Percentiles rank a stretch among this genome's conserved stretches.
These are phyloP conservation scores for Boletus reticulatus DNA, from an alignment of 768 basidiomycete genomes.

Conservation along the genomic window DNA sequence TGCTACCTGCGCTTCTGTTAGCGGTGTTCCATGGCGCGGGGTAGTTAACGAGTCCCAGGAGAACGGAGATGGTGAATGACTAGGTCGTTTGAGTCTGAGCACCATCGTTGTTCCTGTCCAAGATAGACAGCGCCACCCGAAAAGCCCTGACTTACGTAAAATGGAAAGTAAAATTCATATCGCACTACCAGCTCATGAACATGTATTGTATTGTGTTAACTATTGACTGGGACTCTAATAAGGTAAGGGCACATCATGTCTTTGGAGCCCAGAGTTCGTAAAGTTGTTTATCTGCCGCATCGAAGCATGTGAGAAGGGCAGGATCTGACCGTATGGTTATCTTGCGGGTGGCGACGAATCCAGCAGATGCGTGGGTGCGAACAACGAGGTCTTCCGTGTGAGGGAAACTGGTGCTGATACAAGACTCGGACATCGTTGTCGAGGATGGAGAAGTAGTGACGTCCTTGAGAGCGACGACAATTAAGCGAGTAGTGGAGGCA, in stretches of 20 bases:
- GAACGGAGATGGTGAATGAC: slow-evolving; percentile 53
- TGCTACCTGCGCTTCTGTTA: slow-evolving; percentile 36
- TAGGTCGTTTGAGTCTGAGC: slow-evolving; percentile 42
- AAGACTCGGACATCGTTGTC: slow-evolving; percentile 31
- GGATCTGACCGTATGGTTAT: slow-evolving; percentile 61
- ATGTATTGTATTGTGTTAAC: background rate
- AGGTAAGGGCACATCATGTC: slow-evolving; percentile 4
- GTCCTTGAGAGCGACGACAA: slow-evolving; percentile 10
- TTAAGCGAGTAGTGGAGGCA: background rate
- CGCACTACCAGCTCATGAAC: too few relatives aligned
- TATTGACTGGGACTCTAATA: too few relatives aligned
- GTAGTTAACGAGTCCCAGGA: slow-evolving; percentile 52
- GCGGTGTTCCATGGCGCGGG: slow-evolving; percentile 30
- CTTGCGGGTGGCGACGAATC: slow-evolving; percentile 33
- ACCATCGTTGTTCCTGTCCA: slow-evolving; percentile 31
- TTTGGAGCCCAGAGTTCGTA: slow-evolving; percentile 74
- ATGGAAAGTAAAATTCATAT: background rate
- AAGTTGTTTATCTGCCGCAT: slow-evolving; percentile 70
- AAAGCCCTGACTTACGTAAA: slow-evolving; percentile 20
- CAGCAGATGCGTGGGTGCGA: slow-evolving; percentile 16
- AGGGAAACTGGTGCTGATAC: slow-evolving; percentile 20
- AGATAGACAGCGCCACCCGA: background rate
- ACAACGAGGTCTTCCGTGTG: slow-evolving; percentile 18
- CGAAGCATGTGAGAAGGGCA: slow-evolving; percentile 68
- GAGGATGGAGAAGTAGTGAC: slow-evolving; percentile 27